Conservation (phyloP, 208 protist species). For the Vickermania spadyakhi region DNA sequence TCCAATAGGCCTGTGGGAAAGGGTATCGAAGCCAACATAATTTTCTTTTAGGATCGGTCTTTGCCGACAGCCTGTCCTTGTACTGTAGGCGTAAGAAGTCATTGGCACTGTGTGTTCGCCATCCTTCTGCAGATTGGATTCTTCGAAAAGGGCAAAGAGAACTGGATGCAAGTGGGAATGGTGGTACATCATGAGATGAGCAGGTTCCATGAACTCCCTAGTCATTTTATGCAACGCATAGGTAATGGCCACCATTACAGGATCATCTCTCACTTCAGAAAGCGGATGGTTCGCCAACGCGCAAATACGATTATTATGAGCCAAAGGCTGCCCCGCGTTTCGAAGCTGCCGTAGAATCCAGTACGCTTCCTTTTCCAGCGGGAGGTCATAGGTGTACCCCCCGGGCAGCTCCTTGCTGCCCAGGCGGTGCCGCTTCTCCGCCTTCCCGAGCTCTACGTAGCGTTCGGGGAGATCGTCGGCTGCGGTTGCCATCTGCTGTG, state of each 20-base stretch:
- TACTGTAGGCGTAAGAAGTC: constrained; percentile 68
- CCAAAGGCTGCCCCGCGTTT: constrained; percentile 57
- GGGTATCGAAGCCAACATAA: constrained; percentile 54
- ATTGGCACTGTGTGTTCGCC: constrained; percentile 44
- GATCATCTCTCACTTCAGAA: constrained; percentile 46
- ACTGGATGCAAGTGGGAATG: constrained; percentile 68
- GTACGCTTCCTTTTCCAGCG: constrained; percentile 58
- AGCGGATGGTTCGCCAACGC: constrained; percentile 35
- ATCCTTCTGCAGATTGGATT: constrained; percentile 33
- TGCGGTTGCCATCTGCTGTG: constrained; percentile 22
- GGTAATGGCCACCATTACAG: constrained; percentile 49
- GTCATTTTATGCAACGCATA: constrained; percentile 74
- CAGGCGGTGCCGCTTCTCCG: constrained; percentile 26
- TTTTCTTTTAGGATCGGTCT: constrained; percentile 32
- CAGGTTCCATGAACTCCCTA: constrained; percentile 56
- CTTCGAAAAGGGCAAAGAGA: constrained; percentile 49
- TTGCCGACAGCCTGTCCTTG: constrained; percentile 51
- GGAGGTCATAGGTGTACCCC: constrained; percentile 41
- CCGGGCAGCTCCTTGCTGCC: constrained; percentile 32
- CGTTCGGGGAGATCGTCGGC: constrained; percentile 56
- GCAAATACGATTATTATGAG: constrained; percentile 68
- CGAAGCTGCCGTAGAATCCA: constrained; percentile 77
- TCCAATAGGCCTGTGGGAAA: constrained; percentile 36
- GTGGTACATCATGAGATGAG: constrained; percentile 76
- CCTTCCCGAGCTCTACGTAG: constrained; percentile 26